These are phyloP conservation scores for Stachybotrys echinatus DNA, from an alignment of 2,329 filamentous ascomycete genomes.

Conservation along the genomic window DNA sequence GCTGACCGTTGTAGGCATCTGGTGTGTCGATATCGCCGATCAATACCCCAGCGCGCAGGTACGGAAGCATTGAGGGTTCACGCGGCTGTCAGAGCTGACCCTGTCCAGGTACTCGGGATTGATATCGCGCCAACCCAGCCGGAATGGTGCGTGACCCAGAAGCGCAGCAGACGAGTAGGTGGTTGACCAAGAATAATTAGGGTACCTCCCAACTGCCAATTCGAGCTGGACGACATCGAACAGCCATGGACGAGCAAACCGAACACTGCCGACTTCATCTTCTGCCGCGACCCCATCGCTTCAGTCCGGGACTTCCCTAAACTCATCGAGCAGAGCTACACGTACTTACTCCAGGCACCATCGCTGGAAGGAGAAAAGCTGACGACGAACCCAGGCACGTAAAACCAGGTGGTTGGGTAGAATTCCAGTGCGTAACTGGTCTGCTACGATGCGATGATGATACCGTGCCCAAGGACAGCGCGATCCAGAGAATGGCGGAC, in stretches of 20 bases:
- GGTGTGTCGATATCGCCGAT: constrained; percentile 34
- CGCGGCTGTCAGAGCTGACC: not conserved
- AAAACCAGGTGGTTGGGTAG: constrained; percentile 27
- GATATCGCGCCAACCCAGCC: constrained; percentile 18
- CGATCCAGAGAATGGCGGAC: constrained; percentile 14
- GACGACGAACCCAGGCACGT: constrained; percentile 12
- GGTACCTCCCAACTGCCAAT: constrained; percentile 29
- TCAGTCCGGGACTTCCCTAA: constrained; percentile 22
- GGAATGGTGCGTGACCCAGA: constrained; percentile 10
- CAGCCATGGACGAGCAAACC: constrained; percentile 29
- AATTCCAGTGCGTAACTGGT: constrained; percentile 22
- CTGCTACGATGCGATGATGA: constrained; percentile 24
- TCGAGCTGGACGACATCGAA: constrained; percentile 31
- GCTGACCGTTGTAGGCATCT: constrained; percentile 17
- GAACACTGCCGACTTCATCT: constrained; percentile 27
- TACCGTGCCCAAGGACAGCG: constrained; percentile 18
- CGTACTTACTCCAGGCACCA: constrained; percentile 9
- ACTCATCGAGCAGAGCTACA: constrained; percentile 27
- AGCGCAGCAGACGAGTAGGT: no score
- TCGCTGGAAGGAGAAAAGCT: not conserved
- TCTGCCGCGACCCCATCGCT: constrained; percentile 21
- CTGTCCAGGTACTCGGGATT: constrained; percentile 14
- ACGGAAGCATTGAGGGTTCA: not conserved
- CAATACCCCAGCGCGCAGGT: constrained; percentile 14
- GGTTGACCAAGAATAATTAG: constrained; percentile 12